A percentile compares a stretch with the other conserved stretches of the same genome.
phyloP scores from a whole-genome alignment of 1,139 yeast species.

The Magnusiomyces tetraspermus region DNA sequence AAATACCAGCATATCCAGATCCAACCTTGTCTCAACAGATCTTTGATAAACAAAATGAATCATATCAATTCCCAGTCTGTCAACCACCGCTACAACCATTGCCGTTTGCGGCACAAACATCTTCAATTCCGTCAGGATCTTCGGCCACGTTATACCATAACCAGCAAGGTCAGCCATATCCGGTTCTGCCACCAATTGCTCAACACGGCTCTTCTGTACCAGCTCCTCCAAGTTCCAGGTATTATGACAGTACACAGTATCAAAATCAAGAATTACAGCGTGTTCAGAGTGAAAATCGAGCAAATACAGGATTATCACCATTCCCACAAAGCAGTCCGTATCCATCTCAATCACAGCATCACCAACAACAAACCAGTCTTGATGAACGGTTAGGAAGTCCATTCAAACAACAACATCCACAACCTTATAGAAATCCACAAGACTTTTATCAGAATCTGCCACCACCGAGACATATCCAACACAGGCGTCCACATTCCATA shows the following conservation, averaged over 20 bases:
- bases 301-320: constrained; percentile 1
- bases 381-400: background rate
- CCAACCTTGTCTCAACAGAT: background rate
- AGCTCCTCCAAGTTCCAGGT: background rate
- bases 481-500: constrained; percentile 2
- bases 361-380: background rate
- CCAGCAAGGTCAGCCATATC: constrained; percentile 4
- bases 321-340: background rate
- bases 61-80: background rate
- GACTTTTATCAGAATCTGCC: background rate
- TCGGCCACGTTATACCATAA: no score
- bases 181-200: constrained; percentile 3
- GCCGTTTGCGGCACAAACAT: background rate
- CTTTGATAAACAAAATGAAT: background rate
- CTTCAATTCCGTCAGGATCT: no score
- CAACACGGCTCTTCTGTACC: background rate
- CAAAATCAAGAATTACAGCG: background rate
- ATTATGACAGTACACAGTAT: background rate
- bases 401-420: background rate
- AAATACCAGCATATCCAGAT: constrained; percentile 1
- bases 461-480: background rate
- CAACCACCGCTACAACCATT: background rate
- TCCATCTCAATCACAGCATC: background rate
- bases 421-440: background rate
- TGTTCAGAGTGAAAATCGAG: background rate